Evolutionary conservation across 257 asterid species (phyloP), one percentile per base, ranked within the genome.

Genomic region (Hygrophila difformis): DNA sequence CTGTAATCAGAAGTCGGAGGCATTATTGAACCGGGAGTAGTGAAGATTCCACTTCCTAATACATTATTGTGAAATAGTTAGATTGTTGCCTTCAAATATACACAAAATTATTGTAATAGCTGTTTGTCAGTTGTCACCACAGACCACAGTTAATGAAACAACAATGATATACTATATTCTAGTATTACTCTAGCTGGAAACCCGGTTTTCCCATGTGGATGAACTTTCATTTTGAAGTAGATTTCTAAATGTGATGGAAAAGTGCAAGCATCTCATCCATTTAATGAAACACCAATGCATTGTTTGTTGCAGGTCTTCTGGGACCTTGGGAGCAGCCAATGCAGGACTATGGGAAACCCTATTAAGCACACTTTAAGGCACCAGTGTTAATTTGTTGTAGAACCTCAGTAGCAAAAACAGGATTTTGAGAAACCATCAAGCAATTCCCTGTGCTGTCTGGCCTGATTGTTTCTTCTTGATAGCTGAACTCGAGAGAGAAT

Each of bases 251-350:
- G 60, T 44, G 20, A 15, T 39, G 12, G 10, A 18, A 12, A 41
- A 12, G 40, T 44, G 35, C 40, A 17, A 36, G 37, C 8, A 26
- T 22, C 28, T 39, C 19, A 10, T 21, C 39, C 29, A 2, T 24
- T 39, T 8, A 12, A 31, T n/a, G 29, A 40, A 18, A 37, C 13
- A n/a, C 13, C 13, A 28, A 24, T 20, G 14, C 29, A 33, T 63
- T 51, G 21, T 59, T 53, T 64, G 21, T 37, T 76, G 64, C 39
- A 78, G 93, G 93, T 65, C 69, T 71, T 34, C 49, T 78, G 67
- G 62, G 83, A 65, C 50, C 55, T 31, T 76, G 86, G 89, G 89
- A 78, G 76, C 87, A 71, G 73, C 84, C 86, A 21, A n/a, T 72
- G 0, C 84, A 70, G 49, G 84, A 82, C 38, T 78, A 66, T 3